Base-by-base conservation (phyloP, 805 yeast genomes). In the Metschnikowia lunata region DNA sequence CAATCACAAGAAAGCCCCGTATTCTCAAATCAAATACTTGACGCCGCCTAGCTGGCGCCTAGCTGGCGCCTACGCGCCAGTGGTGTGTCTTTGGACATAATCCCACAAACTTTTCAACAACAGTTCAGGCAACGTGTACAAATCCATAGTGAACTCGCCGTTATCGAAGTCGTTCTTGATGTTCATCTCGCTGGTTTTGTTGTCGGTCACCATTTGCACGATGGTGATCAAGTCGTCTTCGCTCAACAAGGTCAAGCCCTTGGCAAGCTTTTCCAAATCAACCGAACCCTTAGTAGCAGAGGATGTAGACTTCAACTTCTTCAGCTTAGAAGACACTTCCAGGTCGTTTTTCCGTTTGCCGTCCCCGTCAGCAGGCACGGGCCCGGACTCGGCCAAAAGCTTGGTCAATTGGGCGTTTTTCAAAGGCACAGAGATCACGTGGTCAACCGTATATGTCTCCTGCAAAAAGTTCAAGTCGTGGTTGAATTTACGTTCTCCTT, bases 141-240 rank as follows among this genome's bases (percentile, higher is more conserved):
- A 76, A 68, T 91, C 99, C 87, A 91, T 88, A 43, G 95, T 88
- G 64, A 93, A 91, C 71, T 93, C 98, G 42, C 99, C 99, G 57
- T 88, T 91, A 50, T 91, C 98, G 40, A 88, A 89, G 59, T 91
- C 96, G 64, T 93, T 91, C 62, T 90, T 90, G 56, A 91, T 85
- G 66, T 85, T 89, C 96, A 91, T 91, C 39, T 91, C 98, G 36
- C 88, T 80, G 6, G 98, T 88, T 61, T 88, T 80, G 69, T 93
- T 93, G 64, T 91, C 98, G 36, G 96, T 89, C 34, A 91, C 93
- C 97, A 91, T 90, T 67, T 91, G 98, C 43, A 91, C 98, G 39
- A 93, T 93, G 30, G 89, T 95, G 40, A 93, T 79, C 54, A 91
- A 74, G 65, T 93, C 97, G 61, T 93, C 98, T 66, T 91, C 98